phyloP scores from a whole-genome alignment of 164 flowering plant genomes.

The Dillenia turbinata region DNA sequence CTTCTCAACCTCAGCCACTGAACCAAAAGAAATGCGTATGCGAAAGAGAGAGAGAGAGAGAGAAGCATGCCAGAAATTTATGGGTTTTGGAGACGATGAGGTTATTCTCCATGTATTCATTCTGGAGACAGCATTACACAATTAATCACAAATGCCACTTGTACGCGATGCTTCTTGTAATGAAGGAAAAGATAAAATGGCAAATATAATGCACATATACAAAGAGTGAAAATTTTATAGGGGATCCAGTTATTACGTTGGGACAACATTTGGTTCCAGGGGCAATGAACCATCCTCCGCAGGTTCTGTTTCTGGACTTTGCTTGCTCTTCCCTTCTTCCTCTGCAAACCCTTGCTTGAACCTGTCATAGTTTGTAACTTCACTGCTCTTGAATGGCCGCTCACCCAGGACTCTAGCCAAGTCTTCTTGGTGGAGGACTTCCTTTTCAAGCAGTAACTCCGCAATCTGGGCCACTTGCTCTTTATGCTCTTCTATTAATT shows the following conservation, averaged over 20 bases:
- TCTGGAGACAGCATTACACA: too few relatives aligned
- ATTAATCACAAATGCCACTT: too few relatives aligned
- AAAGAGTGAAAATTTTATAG: too few relatives aligned
- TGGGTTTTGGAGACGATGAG: too few relatives aligned
- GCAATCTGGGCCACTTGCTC: constrained; percentile 76
- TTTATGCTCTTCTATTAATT: constrained; percentile 53
- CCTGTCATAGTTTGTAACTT: constrained; percentile 71
- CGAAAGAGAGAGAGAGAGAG: too few relatives aligned
- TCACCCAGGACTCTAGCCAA: constrained; percentile 68
- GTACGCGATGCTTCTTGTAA: too few relatives aligned
- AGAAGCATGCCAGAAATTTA: too few relatives aligned
- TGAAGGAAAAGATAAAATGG: too few relatives aligned
- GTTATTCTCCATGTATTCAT: too few relatives aligned
- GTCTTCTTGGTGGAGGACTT: constrained; percentile 91
- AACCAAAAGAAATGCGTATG: too few relatives aligned
- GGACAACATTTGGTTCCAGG: constrained; percentile 52
- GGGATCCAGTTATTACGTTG: constrained; percentile 24
- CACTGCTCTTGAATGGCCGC: constrained; percentile 70
- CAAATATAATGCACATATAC: too few relatives aligned
- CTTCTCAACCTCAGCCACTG: too few relatives aligned
- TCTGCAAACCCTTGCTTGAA: constrained; percentile 69
- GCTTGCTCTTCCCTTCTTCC: constrained; percentile 34
- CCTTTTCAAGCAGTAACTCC: constrained; percentile 83
- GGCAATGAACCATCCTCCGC: constrained; percentile 43
- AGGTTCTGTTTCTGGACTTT: constrained; percentile 14